phyloP scores from a whole-genome alignment of 495 filamentous ascomycete genomes.

The Podospora fimiseda region DNA sequence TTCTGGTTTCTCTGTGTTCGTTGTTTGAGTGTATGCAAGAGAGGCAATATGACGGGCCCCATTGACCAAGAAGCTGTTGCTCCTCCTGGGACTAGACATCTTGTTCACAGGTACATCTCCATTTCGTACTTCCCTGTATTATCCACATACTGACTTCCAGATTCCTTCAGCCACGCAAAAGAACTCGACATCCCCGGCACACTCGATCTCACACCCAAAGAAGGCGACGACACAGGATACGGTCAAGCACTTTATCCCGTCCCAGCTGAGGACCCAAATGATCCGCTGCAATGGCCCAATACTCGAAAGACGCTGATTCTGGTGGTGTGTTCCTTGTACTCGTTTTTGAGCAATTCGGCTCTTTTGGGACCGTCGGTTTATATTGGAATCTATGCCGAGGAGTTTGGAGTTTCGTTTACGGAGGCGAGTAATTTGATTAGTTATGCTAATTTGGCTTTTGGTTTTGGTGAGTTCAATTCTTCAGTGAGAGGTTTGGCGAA shows the following conservation, averaged over 20 bases:
- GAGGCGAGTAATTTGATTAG: constrained; percentile 51
- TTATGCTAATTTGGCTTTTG: constrained; percentile 59
- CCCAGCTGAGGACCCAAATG: constrained; percentile 57
- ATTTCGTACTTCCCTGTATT: not conserved
- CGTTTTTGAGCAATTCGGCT: constrained; percentile 55
- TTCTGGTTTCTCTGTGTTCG: too few relatives aligned
- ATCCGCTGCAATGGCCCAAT: constrained; percentile 55
- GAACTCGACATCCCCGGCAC: constrained; percentile 1
- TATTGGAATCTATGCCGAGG: constrained; percentile 49
- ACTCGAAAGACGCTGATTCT: constrained; percentile 57
- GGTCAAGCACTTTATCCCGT: constrained; percentile 59
- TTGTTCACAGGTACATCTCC: not conserved
- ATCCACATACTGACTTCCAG: not conserved
- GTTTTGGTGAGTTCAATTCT: constrained; percentile 46
- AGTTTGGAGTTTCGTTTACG: constrained; percentile 46
- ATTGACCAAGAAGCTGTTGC: not conserved
- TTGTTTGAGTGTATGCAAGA: not conserved
- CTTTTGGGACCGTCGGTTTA: constrained; percentile 55
- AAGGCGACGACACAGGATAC: constrained; percentile 57
- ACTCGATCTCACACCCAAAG: constrained; percentile 19
- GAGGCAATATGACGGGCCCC: too few relatives aligned
- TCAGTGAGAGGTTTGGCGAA: too few relatives aligned
- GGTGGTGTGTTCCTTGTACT: constrained; percentile 52
- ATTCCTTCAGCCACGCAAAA: not conserved
- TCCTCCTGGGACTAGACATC: not conserved